These are phyloP conservation scores for Panicum miliaceum DNA, from an alignment of 176 grass and related monocot species.

Conservation along the genomic window DNA sequence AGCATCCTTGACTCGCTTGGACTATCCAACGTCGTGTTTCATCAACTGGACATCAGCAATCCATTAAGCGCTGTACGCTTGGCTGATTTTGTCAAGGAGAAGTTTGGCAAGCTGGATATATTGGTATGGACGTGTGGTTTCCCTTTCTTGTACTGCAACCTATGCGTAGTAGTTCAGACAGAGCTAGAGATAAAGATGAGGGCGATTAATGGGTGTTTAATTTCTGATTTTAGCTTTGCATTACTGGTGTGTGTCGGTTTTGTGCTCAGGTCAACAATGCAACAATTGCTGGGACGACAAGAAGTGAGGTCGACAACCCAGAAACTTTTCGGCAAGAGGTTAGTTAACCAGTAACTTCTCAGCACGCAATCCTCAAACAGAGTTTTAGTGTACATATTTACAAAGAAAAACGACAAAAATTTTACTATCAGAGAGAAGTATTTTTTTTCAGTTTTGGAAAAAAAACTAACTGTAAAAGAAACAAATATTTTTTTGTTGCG, in stretches of 20 bases:
- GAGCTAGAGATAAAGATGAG: background rate
- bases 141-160: background rate
- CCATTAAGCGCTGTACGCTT: slow-evolving; percentile 32
- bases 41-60: slow-evolving; percentile 46
- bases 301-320: background rate
- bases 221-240: background rate
- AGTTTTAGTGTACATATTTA: background rate
- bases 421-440: background rate
- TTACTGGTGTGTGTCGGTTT: background rate
- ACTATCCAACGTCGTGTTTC: slow-evolving; percentile 35
- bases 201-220: background rate
- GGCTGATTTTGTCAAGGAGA: slow-evolving; percentile 40
- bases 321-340: slow-evolving; percentile 4
- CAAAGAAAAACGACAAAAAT: background rate
- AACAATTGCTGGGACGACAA: background rate
- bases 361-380: background rate
- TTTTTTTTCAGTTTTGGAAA: background rate
- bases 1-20: slow-evolving; percentile 10
- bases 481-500: background rate
- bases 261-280: slow-evolving; percentile 49
- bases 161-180: background rate
- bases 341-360: slow-evolving; percentile 1
- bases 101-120: slow-evolving; percentile 59
- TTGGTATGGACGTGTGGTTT: slow-evolving; percentile 13
- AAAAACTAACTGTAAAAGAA: background rate